Conservation (phyloP, 768 basidiomycete genomes). For the Tricholoma hemisulphureum region DNA sequence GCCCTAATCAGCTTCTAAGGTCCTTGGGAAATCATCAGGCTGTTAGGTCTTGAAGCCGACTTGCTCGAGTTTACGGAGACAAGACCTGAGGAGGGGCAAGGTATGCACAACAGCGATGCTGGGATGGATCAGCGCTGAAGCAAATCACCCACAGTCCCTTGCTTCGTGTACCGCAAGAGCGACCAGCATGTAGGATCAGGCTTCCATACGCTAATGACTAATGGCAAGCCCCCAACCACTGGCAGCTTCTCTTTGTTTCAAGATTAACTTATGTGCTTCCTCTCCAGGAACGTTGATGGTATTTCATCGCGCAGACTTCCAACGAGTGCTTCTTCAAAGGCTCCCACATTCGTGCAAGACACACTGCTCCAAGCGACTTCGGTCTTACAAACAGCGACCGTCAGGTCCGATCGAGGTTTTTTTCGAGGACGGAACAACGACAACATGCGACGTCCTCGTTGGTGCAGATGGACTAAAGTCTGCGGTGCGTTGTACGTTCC, state of each 20-base stretch:
- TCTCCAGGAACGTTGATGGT: slow-evolving; percentile 45
- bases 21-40: neutral
- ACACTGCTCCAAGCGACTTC: slow-evolving; percentile 57
- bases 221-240: slow-evolving; percentile 22
- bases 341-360: slow-evolving; percentile 46
- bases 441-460: slow-evolving; percentile 63
- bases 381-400: slow-evolving; percentile 48
- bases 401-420: slow-evolving; percentile 44
- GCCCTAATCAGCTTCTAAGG: neutral
- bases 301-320: slow-evolving; percentile 70
- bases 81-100: neutral
- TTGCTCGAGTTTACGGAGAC: neutral
- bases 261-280: neutral
- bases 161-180: slow-evolving; percentile 31
- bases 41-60: neutral
- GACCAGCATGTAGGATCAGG: slow-evolving; percentile 27
- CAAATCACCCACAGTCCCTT: slow-evolving; percentile 13
- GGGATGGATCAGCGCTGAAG: neutral
- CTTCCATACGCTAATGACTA: slow-evolving; percentile 26
- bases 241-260: neutral
- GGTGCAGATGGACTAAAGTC: slow-evolving; percentile 73
- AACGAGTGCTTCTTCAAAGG: slow-evolving; percentile 50
- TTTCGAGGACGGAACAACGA: slow-evolving; percentile 61
- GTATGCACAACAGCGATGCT: neutral
- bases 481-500: slow-evolving; percentile 41